phyloP scores from a whole-genome alignment of 2,329 filamentous ascomycete species.

The Fusarium abutilonis region DNA sequence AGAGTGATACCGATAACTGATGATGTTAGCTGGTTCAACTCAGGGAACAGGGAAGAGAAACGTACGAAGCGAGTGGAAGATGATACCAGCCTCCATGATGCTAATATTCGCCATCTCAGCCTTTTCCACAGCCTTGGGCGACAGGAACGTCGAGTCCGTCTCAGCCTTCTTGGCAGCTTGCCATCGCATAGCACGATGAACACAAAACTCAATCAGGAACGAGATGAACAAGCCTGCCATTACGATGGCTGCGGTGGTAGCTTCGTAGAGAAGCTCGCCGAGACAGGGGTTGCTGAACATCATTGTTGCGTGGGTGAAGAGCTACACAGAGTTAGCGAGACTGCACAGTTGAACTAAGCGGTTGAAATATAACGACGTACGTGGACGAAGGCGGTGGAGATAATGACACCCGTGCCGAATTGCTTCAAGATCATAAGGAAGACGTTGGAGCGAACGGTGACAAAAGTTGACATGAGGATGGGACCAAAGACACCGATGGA shows the following conservation, averaged over 20 bases:
- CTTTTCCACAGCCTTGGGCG: constrained; percentile 40
- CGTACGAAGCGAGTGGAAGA: constrained; percentile 77
- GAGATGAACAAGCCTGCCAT: constrained; percentile 79
- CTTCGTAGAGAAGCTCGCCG: constrained; percentile 72
- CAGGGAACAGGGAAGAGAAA: not conserved
- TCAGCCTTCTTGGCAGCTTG: constrained; percentile 44
- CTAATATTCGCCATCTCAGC: constrained; percentile 54
- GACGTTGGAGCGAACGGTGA: constrained; percentile 59
- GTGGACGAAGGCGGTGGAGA: constrained; percentile 76
- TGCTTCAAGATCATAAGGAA: constrained; percentile 74
- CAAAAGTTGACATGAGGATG: constrained; percentile 68
- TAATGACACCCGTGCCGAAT: constrained; percentile 77
- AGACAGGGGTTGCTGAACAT: constrained; percentile 79
- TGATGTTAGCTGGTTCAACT: not conserved
- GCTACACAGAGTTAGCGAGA: constrained; percentile 52
- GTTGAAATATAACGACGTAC: constrained; percentile 50
- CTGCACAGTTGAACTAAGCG: fast-evolving
- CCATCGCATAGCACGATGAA: constrained; percentile 64
- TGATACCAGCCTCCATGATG: constrained; percentile 76
- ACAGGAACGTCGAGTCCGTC: constrained; percentile 12
- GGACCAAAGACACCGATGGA: constrained; percentile 75
- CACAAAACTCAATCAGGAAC: constrained; percentile 75
- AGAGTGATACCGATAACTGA: constrained; percentile 71
- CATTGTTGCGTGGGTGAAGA: constrained; percentile 75
- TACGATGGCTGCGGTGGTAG: constrained; percentile 73